Evolutionary conservation across 2,329 filamentous ascomycete species (phyloP).

Genomic region (Epichloe uncinata): DNA sequence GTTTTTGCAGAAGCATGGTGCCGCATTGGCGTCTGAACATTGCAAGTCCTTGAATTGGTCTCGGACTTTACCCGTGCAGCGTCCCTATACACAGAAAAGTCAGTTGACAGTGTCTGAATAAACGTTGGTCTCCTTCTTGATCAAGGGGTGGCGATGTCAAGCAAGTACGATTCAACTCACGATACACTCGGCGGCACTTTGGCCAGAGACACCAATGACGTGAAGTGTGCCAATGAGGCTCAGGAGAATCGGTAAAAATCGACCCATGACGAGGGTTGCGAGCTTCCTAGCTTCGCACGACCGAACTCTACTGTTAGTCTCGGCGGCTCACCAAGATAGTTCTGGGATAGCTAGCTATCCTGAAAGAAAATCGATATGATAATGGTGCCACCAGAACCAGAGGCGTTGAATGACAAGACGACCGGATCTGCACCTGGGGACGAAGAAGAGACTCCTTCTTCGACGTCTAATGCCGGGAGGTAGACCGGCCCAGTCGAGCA

Average conservation of each 20-base stretch:
- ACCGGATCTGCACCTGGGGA: neutral
- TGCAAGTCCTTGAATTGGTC: conserved; percentile 10
- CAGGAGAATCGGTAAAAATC: conserved; percentile 8
- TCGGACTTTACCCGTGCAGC: conserved; percentile 11
- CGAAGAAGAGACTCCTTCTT: neutral
- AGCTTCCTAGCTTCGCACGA: neutral
- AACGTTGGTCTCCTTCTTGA: too few species aligned
- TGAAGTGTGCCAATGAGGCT: conserved; percentile 17
- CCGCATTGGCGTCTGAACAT: conserved; percentile 18
- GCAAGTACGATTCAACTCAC: conserved; percentile 14
- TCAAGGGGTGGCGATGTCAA: too few species aligned
- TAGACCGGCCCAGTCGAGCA: neutral
- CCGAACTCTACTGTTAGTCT: neutral
- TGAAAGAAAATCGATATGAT: neutral
- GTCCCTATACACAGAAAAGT: conserved; percentile 6
- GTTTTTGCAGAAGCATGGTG: conserved; percentile 28
- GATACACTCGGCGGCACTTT: conserved; percentile 14
- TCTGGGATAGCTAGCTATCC: neutral
- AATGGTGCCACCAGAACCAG: neutral
- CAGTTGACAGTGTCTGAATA: neutral
- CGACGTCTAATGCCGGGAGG: neutral
- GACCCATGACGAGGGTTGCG: conserved; percentile 2
- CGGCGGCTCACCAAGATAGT: neutral
- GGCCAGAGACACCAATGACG: conserved; percentile 14
- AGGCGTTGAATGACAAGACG: neutral